Conservation (phyloP, 2,329 filamentous ascomycete genomes). For the Chaetomiaceae sp. region DNA sequence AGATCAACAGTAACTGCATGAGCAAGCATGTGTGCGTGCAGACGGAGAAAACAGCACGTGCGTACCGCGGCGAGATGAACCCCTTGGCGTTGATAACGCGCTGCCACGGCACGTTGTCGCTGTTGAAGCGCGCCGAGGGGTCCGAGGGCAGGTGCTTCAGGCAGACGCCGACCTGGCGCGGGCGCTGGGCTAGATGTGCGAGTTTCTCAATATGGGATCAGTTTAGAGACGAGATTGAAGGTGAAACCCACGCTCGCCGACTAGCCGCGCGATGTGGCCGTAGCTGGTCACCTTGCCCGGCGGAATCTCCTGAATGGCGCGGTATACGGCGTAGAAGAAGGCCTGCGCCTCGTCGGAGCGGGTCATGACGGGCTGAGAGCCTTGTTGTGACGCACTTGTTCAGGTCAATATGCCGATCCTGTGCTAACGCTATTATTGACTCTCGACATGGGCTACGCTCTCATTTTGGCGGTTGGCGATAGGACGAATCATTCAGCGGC, state of each 20-base stretch:
- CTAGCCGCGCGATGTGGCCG: constrained; percentile 67
- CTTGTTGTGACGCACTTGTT: too few relatives aligned
- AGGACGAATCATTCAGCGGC: too few relatives aligned
- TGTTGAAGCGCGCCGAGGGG: constrained; percentile 54
- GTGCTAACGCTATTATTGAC: too few relatives aligned
- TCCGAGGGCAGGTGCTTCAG: constrained; percentile 73
- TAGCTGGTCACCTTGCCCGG: constrained; percentile 80
- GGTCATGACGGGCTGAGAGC: constrained; percentile 43
- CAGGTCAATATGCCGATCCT: too few relatives aligned
- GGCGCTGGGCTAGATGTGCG: constrained; percentile 60
- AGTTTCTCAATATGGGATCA: too few relatives aligned
- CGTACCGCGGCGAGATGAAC: constrained; percentile 72
- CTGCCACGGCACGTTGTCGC: constrained; percentile 85
- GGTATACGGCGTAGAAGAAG: constrained; percentile 74
- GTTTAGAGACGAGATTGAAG: too few relatives aligned
- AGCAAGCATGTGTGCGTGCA: too few relatives aligned
- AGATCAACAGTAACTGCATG: background rate
- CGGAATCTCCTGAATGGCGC: constrained; percentile 79
- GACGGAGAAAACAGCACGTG: too few relatives aligned
- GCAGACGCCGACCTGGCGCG: constrained; percentile 82
- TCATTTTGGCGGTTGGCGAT: too few relatives aligned
- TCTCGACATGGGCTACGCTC: too few relatives aligned
- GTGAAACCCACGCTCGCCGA: constrained; percentile 65
- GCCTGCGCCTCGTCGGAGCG: constrained; percentile 67
- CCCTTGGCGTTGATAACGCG: constrained; percentile 85